Evolutionary conservation across 2,329 filamentous ascomycete genomes (phyloP).

Genomic region (Lachnellula suecica): DNA sequence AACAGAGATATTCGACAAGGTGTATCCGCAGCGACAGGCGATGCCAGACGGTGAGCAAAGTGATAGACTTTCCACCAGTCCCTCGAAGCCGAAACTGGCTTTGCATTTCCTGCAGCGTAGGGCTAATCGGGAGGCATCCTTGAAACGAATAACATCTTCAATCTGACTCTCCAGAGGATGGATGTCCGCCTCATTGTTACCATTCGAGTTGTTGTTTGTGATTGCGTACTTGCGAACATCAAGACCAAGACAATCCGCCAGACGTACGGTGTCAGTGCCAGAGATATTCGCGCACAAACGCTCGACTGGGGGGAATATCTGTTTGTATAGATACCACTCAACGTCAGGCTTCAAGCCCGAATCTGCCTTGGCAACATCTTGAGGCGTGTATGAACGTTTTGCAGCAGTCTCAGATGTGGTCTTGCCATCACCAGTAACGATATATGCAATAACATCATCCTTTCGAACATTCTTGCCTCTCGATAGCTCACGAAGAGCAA

Average conservation of each 20-base stretch:
- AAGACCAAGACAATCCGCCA: constrained; percentile 91
- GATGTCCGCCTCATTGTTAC: constrained; percentile 66
- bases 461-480: constrained; percentile 86
- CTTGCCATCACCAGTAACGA: constrained; percentile 76
- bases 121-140: constrained; percentile 71
- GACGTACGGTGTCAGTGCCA: constrained; percentile 84
- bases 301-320: constrained; percentile 97
- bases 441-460: constrained; percentile 94
- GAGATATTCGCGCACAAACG: constrained; percentile 94
- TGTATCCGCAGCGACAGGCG: constrained; percentile 68
- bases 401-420: constrained; percentile 66
- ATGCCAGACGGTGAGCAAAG: constrained; percentile 73
- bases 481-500: constrained; percentile 83
- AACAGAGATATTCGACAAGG: constrained; percentile 69
- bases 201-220: constrained; percentile 53
- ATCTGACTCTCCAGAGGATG: constrained; percentile 93
- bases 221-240: constrained; percentile 86
- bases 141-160: constrained; percentile 86
- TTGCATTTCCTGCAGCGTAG: constrained; percentile 84
- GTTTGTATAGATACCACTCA: constrained; percentile 98
- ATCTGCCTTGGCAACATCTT: constrained; percentile 79
- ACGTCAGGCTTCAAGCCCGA: constrained; percentile 80
- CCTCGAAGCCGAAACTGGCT: constrained; percentile 70
- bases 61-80: constrained; percentile 59
- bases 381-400: constrained; percentile 84